phyloP scores from a whole-genome alignment of 768 basidiomycete genomes.

The Neoboletus subvelutipes region DNA sequence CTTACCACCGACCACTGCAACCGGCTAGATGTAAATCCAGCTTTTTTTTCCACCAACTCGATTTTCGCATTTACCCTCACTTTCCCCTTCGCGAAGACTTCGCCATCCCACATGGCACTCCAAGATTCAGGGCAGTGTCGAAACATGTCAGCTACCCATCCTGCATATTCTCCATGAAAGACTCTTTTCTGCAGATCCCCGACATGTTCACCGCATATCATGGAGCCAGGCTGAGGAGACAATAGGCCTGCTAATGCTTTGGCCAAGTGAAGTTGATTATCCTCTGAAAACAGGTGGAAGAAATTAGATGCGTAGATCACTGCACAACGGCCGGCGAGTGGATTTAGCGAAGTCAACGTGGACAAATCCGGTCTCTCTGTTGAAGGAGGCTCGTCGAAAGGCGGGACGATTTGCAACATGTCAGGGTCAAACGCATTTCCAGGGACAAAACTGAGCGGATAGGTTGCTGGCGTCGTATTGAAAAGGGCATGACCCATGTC shows the following conservation, averaged over 20 bases:
- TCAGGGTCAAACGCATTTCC: constrained; percentile 18
- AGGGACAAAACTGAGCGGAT: constrained; percentile 48
- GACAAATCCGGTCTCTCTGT: no score
- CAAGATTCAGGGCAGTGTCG: no score
- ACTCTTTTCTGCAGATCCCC: constrained; percentile 9
- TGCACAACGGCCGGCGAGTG: no score
- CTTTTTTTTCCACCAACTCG: neutral
- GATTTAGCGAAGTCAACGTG: no score
- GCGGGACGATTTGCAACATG: constrained; percentile 35
- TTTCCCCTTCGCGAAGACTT: no score
- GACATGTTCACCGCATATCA: constrained; percentile 31
- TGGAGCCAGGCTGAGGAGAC: neutral
- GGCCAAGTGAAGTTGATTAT: no score
- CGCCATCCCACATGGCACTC: no score
- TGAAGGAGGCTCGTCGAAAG: no score
- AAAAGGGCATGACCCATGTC: constrained; percentile 14
- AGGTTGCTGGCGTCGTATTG: constrained; percentile 32
- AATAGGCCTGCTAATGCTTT: no score
- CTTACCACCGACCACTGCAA: constrained; percentile 9
- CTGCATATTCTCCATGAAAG: neutral
- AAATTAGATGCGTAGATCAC: constrained; percentile 27
- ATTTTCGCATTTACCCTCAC: no score
- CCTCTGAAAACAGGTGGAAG: constrained; percentile 32
- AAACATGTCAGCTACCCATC: neutral
- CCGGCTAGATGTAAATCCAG: neutral